A percentile compares a stretch with the other conserved stretches of the same genome.
Evolutionary conservation across 208 protist genomes (phyloP).

Genomic region (Wallacemonas sp.): DNA sequence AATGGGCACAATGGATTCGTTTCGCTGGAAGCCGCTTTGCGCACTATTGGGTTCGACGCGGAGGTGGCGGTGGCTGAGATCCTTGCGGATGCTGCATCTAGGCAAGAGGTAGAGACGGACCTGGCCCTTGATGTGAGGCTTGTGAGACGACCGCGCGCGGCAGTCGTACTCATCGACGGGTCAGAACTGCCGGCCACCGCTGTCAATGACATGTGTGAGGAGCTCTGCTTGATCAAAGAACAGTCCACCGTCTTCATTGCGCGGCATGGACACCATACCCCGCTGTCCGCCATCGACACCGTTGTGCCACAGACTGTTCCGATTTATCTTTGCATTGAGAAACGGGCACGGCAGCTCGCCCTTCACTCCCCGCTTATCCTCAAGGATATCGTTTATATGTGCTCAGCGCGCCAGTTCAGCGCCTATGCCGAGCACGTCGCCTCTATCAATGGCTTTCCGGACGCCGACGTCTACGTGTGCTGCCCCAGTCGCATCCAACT

Average conservation of each 20-base stretch:
- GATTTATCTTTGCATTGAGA: conserved; percentile 60
- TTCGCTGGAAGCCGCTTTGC: conserved; percentile 41
- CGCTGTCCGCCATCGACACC: conserved; percentile 44
- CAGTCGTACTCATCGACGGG: conserved; percentile 76
- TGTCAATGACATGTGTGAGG: conserved; percentile 64
- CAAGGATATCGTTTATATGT: conserved; percentile 85
- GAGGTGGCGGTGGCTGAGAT: conserved; percentile 34
- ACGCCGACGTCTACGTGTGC: conserved; percentile 85
- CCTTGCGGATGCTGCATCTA: conserved; percentile 15
- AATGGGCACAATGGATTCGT: conserved; percentile 20
- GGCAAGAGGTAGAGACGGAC: conserved; percentile 40
- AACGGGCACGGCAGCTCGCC: conserved; percentile 47
- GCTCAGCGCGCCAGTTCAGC: conserved; percentile 47
- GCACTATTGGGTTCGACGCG: conserved; percentile 11
- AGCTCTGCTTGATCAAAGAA: conserved; percentile 49
- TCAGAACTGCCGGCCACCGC: conserved; percentile 50
- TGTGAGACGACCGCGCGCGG: conserved; percentile 31
- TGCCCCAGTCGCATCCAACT: conserved; percentile 63
- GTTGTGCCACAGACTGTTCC: conserved; percentile 55
- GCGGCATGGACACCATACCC: conserved; percentile 34
- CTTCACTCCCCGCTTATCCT: conserved; percentile 41
- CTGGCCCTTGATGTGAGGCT: conserved; percentile 47
- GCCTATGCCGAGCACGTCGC: conserved; percentile 56
- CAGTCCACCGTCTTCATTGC: conserved; percentile 47
- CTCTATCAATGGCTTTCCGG: conserved; percentile 51